Evolutionary conservation across 139 green algal species (phyloP).

Genomic region (Coelastrella sp.): DNA sequence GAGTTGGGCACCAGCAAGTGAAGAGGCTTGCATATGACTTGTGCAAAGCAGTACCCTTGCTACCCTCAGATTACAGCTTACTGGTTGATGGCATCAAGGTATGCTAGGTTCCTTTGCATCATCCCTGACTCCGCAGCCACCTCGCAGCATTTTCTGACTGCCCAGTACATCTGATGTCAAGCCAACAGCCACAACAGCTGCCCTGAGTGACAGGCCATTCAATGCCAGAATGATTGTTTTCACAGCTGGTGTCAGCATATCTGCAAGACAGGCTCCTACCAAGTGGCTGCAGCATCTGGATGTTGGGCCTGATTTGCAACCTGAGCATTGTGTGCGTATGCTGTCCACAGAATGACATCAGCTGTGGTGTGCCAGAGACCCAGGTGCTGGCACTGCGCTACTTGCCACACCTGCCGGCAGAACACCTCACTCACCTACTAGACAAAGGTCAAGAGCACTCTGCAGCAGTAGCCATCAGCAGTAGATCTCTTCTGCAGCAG

Average conservation of each 20-base stretch:
- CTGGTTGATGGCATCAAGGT: conserved; percentile 48
- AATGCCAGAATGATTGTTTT: not conserved
- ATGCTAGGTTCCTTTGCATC: no score
- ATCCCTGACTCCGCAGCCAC: no score
- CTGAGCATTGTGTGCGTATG: not conserved
- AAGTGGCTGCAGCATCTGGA: not conserved
- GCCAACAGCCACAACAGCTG: no score
- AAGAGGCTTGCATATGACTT: conserved; percentile 50
- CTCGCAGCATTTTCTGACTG: no score
- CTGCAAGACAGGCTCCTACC: not conserved
- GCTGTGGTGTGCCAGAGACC: conserved; percentile 27
- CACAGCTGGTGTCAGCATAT: not conserved
- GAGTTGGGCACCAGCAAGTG: conserved; percentile 36
- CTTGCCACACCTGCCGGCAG: conserved; percentile 40
- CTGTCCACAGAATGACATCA: conserved; percentile 36
- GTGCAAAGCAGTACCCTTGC: conserved; percentile 45
- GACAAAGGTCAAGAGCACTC: conserved; percentile 43
- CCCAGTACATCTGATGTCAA: no score
- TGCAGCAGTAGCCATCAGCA: conserved; percentile 21
- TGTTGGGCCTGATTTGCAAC: no score
- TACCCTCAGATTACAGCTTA: conserved; percentile 38
- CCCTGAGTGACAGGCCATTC: not conserved
- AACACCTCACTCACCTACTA: conserved; percentile 30
- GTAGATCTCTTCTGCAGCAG: not conserved
- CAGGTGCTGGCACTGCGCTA: conserved; percentile 42